These are phyloP conservation scores for Nepenthes mirabilis DNA, from an alignment of 148 eudicot genomes.

Conservation along the genomic window DNA sequence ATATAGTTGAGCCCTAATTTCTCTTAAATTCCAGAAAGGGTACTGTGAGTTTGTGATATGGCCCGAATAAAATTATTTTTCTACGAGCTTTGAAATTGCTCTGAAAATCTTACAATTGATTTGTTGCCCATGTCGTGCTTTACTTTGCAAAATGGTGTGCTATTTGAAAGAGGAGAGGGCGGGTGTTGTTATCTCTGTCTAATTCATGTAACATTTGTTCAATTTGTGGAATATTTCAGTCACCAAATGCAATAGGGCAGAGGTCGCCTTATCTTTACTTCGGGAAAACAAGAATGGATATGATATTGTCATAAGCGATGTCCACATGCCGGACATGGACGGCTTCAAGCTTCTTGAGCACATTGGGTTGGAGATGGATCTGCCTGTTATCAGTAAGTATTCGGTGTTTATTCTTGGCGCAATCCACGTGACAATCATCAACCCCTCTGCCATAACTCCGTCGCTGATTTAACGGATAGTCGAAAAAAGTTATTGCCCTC, in stretches of 20 bases:
- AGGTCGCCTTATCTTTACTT: conserved; percentile 44
- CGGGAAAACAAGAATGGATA: conserved; percentile 63
- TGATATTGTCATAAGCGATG: conserved; percentile 81
- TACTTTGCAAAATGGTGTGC: neutral
- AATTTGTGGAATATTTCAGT: conserved; percentile 30
- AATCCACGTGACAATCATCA: neutral
- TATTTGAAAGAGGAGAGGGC: neutral
- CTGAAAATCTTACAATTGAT: neutral
- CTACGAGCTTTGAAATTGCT: too few species aligned
- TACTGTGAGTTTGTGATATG: too few species aligned
- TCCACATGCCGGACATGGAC: conserved; percentile 97
- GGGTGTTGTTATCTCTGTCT: neutral
- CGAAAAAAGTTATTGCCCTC: too few species aligned
- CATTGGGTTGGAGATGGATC: conserved; percentile 84
- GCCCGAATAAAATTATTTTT: too few species aligned
- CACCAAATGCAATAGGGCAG: conserved; percentile 77
- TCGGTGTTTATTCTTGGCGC: neutral
- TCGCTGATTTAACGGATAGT: too few species aligned
- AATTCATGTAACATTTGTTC: neutral
- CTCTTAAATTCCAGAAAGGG: too few species aligned
- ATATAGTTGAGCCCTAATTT: too few species aligned
- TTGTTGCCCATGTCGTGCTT: neutral
- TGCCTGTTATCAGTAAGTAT: conserved; percentile 84
- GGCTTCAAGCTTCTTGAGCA: conserved; percentile 86
- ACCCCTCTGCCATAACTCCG: too few species aligned